phyloP scores from a whole-genome alignment of 2,329 filamentous ascomycete genomes.

The Daldinia eschscholtzii region DNA sequence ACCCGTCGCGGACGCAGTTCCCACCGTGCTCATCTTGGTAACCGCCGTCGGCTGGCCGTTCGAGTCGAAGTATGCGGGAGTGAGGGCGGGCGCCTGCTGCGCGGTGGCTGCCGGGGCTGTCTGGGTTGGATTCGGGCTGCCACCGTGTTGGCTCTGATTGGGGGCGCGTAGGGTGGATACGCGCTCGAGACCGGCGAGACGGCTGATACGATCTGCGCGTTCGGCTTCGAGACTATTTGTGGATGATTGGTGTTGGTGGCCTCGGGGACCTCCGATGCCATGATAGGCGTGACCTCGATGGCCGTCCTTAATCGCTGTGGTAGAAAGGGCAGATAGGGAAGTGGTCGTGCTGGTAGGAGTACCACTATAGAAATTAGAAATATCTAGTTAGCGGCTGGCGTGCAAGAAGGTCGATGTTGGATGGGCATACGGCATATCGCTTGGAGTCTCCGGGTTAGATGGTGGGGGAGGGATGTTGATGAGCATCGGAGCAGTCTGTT shows the following conservation, averaged over 20 bases:
- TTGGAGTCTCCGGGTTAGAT: conserved; percentile 86
- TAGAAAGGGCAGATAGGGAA: conserved; percentile 90
- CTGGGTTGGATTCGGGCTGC: conserved; percentile 60
- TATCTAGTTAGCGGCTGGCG: conserved; percentile 22
- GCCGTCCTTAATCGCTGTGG: conserved; percentile 95
- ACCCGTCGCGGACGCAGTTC: conserved; percentile 88
- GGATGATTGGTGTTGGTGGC: conserved; percentile 70
- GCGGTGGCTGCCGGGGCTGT: conserved; percentile 64
- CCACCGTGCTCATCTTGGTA: conserved; percentile 89
- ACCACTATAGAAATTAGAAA: conserved; percentile 69
- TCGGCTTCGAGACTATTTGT: conserved; percentile 87
- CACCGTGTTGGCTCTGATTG: conserved; percentile 49
- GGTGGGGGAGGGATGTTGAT: conserved; percentile 87
- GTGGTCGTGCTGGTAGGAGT: conserved; percentile 94
- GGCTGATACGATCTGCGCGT: conserved; percentile 93
- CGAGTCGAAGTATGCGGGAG: conserved; percentile 83
- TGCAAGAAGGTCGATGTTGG: neutral
- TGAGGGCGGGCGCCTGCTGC: conserved; percentile 58
- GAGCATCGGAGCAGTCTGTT: conserved; percentile 71
- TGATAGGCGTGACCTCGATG: conserved; percentile 83
- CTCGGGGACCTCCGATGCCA: conserved; percentile 64
- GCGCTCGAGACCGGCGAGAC: conserved; percentile 89
- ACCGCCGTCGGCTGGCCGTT: conserved; percentile 75
- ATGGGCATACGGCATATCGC: conserved; percentile 83
- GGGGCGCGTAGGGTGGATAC: conserved; percentile 79